Percentiles rank a stretch among this genome's conserved stretches.
Conservation (phyloP, 2,329 filamentous ascomycete species). For the Chaetomium globosum region DNA sequence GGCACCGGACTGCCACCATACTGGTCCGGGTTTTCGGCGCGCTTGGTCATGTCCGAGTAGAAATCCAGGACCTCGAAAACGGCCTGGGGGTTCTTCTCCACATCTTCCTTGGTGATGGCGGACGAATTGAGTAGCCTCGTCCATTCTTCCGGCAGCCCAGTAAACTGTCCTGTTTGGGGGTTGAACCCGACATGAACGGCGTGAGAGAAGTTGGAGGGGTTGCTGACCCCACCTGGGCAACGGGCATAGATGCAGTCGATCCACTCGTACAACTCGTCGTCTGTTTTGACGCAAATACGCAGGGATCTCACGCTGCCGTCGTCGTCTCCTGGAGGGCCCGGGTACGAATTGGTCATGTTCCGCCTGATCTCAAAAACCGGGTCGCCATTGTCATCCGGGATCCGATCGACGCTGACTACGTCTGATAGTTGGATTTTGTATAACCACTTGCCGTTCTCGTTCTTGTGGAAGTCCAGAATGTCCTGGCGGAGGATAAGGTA, state of each 20-base stretch:
- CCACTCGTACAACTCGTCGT: constrained; percentile 98
- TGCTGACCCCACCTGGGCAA: constrained; percentile 94
- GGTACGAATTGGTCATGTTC: constrained; percentile 66
- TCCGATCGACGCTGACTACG: constrained; percentile 85
- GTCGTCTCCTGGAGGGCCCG: constrained; percentile 69
- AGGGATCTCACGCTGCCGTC: constrained; percentile 81
- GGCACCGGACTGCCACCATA: constrained; percentile 65
- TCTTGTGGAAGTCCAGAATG: constrained; percentile 92
- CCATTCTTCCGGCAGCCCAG: constrained; percentile 93
- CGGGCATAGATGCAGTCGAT: constrained; percentile 97
- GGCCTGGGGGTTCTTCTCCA: constrained; percentile 91
- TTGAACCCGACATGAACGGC: constrained; percentile 98
- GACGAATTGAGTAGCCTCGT: constrained; percentile 94
- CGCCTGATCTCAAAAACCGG: constrained; percentile 94
- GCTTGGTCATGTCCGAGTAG: constrained; percentile 80
- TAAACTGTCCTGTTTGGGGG: constrained; percentile 90
- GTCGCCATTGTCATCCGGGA: constrained; percentile 73
- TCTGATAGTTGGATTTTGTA: constrained; percentile 83
- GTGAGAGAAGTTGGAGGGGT: constrained; percentile 97
- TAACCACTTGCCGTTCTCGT: constrained; percentile 82
- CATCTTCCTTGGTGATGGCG: constrained; percentile 97
- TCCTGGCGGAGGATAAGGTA: constrained; percentile 91
- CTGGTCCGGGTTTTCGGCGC: constrained; percentile 69
- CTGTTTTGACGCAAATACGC: constrained; percentile 89
- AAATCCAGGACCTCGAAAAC: constrained; percentile 81